Conservation (phyloP, 2,329 filamentous ascomycete genomes). For the Xylariales sp. region DNA sequence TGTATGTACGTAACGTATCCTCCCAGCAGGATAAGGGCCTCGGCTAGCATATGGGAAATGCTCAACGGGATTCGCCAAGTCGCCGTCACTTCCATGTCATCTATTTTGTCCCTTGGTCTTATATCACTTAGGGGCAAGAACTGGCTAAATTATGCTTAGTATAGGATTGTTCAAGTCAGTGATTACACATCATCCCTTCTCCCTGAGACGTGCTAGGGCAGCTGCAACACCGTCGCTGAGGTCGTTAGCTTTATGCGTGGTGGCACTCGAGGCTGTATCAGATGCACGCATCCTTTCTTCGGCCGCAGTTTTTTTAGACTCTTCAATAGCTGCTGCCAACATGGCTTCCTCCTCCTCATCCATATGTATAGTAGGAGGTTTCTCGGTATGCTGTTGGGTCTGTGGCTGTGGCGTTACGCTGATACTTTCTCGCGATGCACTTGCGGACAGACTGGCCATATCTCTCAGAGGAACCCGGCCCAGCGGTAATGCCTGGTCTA, state of each 20-base stretch:
- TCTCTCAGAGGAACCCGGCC: constrained; percentile 57
- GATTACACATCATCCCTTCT: constrained; percentile 51
- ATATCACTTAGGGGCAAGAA: background rate
- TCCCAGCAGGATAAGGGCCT: constrained; percentile 16
- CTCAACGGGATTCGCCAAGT: background rate
- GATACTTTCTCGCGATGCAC: constrained; percentile 42
- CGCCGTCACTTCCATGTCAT: background rate
- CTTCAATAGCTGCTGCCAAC: constrained; percentile 60
- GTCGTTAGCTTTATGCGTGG: constrained; percentile 53
- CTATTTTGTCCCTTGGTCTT: background rate
- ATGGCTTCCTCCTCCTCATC: constrained; percentile 64
- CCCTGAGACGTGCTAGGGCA: constrained; percentile 68
- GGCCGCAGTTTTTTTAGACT: constrained; percentile 56
- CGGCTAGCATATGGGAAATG: constrained; percentile 20
- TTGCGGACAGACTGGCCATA: constrained; percentile 49
- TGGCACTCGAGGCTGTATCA: constrained; percentile 33
- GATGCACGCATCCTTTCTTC: constrained; percentile 44
- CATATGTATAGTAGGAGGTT: constrained; percentile 45
- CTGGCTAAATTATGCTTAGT: background rate
- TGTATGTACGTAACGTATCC: constrained; percentile 34
- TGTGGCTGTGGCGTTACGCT: constrained; percentile 41
- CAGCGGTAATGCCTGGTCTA: constrained; percentile 56
- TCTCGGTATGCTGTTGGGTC: constrained; percentile 17
- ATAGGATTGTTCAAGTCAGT: constrained; percentile 18
- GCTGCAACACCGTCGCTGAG: constrained; percentile 70